Base-by-base conservation (phyloP, 768 basidiomycete species). In the Boletales sp. region DNA sequence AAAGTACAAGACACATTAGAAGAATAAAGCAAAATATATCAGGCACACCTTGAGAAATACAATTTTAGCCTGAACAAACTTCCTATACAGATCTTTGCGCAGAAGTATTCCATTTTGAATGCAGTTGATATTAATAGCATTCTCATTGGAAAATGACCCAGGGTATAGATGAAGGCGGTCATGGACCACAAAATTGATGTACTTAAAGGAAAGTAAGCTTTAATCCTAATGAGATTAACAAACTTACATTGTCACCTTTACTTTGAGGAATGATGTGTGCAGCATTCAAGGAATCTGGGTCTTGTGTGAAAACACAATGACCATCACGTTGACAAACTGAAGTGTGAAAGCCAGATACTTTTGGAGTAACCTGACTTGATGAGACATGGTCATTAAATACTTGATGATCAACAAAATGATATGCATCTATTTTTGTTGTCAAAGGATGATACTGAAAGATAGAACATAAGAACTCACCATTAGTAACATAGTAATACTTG, bases 261-360 rank as follows among this genome's bases (percentile, higher is more conserved):
- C 1, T 40, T 3, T 5, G 4, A 8, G 19, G 38, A 21, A 21
- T 21, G 14, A 40, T 34, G 81, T 82, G 74, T 11, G 19, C n/a
- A n/a, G n/a, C n/a, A n/a, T n/a, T n/a, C n/a, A n/a, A n/a, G n/a
- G n/a, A n/a, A n/a, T n/a, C n/a, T n/a, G n/a, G n/a, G n/a, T n/a
- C n/a, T n/a, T n/a, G n/a, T 21, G 38, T 40, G 13, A 40, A 11
- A 14, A 40, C 38, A 17, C 38, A 40, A 21, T 17, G 18, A 11
- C 9, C 38, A 21, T 40, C 38, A 12, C 38, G 38, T 21, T 19
- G 6, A 13, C 2, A 21, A 40, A 40, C 18, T 21, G 21, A 21
- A 21, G 2, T 4, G 4, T 2, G 4, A 21, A 21, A 21, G 21
- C 21, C 4, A 21, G 21, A 21, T 21, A 21, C 21, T 21, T 4